Evolutionary conservation across 495 filamentous ascomycete genomes (phyloP).

Genomic region (Lichenothelia convexa): DNA sequence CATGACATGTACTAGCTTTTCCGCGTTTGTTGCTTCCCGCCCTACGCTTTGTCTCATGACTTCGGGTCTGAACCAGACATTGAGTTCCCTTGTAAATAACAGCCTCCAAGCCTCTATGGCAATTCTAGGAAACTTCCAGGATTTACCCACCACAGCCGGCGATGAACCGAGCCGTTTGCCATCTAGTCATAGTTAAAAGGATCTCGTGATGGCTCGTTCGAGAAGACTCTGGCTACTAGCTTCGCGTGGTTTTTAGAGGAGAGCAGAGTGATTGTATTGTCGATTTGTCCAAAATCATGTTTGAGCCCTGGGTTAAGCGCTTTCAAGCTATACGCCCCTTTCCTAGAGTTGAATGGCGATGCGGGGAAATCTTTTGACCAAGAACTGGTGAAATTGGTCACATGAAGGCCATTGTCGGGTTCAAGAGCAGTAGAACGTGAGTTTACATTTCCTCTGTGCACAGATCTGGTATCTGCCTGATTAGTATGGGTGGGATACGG

Average conservation of each 20-base stretch:
- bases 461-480: not conserved
- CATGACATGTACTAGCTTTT: slow-evolving; percentile 15
- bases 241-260: slow-evolving; percentile 38
- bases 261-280: slow-evolving; percentile 36
- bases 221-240: slow-evolving; percentile 33
- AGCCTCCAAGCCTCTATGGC: slow-evolving; percentile 34
- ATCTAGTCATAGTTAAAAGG: slow-evolving; percentile 24
- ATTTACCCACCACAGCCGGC: slow-evolving; percentile 40
- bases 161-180: slow-evolving; percentile 30
- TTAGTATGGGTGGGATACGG: not conserved
- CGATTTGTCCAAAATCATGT: slow-evolving; percentile 20
- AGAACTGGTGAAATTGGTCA: slow-evolving; percentile 21
- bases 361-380: slow-evolving; percentile 59
- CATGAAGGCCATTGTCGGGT: no score
- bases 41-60: slow-evolving; percentile 32
- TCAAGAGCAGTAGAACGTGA: not conserved
- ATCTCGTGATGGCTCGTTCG: slow-evolving; percentile 29
- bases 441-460: not conserved
- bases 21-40: slow-evolving; percentile 24
- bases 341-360: slow-evolving; percentile 52
- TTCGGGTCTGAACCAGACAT: slow-evolving; percentile 40
- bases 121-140: slow-evolving; percentile 42
- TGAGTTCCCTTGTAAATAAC: slow-evolving; percentile 32
- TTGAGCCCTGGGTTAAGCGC: slow-evolving; percentile 30
- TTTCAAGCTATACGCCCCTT: slow-evolving; percentile 37